Conservation (phyloP, 2,329 filamentous ascomycete species). For the Cladophialophora yegresii region DNA sequence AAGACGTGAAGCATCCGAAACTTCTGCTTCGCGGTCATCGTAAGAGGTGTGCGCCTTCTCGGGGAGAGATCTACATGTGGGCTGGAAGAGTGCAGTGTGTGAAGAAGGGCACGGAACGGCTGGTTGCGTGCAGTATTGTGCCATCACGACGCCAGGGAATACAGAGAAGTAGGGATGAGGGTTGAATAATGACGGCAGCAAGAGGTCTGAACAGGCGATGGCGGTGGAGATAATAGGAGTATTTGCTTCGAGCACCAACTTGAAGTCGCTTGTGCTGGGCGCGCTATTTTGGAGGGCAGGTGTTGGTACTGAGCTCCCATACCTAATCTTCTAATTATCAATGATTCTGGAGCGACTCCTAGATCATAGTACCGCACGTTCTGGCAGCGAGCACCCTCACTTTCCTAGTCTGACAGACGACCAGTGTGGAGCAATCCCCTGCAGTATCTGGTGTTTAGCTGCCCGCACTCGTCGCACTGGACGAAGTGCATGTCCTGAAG, state of each 20-base stretch:
- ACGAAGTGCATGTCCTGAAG: no score
- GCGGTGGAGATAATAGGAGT: not conserved
- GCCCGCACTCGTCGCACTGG: no score
- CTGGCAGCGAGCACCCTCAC: no score
- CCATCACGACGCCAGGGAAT: conserved; percentile 2
- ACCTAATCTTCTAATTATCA: not conserved
- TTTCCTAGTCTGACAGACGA: no score
- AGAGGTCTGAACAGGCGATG: conserved; percentile 6
- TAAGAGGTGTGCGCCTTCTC: conserved; percentile 15
- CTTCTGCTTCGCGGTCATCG: conserved; percentile 12
- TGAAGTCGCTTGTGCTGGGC: no score
- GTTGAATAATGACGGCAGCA: conserved; percentile 3
- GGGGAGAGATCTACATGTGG: conserved; percentile 17
- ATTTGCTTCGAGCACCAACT: not conserved
- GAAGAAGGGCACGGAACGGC: conserved; percentile 8
- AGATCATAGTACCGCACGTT: no score
- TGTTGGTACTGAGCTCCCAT: conserved; percentile 3
- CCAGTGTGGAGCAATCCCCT: no score
- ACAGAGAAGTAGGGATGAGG: conserved; percentile 8
- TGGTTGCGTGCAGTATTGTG: conserved; percentile 6
- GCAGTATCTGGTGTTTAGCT: no score
- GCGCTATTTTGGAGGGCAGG: conserved; percentile 6
- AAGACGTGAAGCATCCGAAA: conserved; percentile 16
- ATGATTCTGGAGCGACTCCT: no score
- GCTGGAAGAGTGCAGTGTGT: conserved; percentile 12